A percentile compares a stretch with the other conserved stretches of the same genome.
Evolutionary conservation across 1,284 basidiomycete species (phyloP).

Genomic region (Lentinula novae-zelandiae): DNA sequence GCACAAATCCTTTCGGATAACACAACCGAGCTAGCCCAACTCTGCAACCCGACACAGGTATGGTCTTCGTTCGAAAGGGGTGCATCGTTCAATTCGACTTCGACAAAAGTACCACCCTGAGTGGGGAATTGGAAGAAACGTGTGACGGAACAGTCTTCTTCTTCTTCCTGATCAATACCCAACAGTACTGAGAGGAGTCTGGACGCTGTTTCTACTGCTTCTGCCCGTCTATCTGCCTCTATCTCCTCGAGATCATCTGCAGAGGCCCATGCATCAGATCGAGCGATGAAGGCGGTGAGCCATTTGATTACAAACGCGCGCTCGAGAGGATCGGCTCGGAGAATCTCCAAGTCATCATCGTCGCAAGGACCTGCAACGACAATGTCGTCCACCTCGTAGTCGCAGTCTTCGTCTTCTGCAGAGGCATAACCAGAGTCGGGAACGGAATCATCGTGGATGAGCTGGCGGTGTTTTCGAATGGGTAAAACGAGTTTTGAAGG

Average conservation of each 20-base stretch:
- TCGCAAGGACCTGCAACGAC: not conserved
- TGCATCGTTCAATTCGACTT: slow-evolving; percentile 75
- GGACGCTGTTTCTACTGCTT: slow-evolving; percentile 48
- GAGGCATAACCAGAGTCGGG: slow-evolving; percentile 57
- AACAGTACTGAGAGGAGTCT: slow-evolving; percentile 57
- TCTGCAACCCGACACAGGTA: slow-evolving; percentile 83
- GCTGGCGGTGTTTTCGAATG: slow-evolving; percentile 17
- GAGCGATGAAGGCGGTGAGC: slow-evolving; percentile 59
- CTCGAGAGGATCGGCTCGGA: slow-evolving; percentile 45
- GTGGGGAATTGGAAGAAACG: slow-evolving; percentile 51
- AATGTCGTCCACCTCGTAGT: slow-evolving; percentile 12
- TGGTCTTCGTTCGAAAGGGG: slow-evolving; percentile 69
- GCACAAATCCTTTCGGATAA: slow-evolving; percentile 69
- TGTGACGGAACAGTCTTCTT: slow-evolving; percentile 40
- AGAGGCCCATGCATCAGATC: slow-evolving; percentile 50
- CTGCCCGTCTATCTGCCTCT: slow-evolving; percentile 23
- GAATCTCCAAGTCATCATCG: slow-evolving; percentile 23
- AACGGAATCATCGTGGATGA: slow-evolving; percentile 34
- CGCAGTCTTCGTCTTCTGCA: slow-evolving; percentile 40
- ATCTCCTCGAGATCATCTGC: slow-evolving; percentile 26
- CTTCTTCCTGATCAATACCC: slow-evolving; percentile 32
- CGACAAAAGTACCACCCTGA: slow-evolving; percentile 20
- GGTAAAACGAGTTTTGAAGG: slow-evolving; percentile 19
- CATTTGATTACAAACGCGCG: slow-evolving; percentile 46
- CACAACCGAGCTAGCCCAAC: slow-evolving; percentile 82